phyloP scores from a whole-genome alignment of 345 rosid genomes.

The Trapa incisa region DNA sequence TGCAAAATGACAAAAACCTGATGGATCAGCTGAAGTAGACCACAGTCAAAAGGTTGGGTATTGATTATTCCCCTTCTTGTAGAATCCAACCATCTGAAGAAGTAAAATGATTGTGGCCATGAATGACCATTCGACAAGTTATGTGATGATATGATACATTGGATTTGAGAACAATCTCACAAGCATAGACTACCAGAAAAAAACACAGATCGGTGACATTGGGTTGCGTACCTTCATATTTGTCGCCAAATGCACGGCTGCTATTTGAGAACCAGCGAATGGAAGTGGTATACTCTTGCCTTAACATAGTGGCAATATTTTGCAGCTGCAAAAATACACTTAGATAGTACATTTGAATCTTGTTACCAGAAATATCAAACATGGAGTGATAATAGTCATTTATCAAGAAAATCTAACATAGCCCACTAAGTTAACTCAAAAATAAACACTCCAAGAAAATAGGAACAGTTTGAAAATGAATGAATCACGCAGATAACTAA shows the following conservation, averaged over 20 bases:
- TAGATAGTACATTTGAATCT: background rate
- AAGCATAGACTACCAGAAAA: background rate
- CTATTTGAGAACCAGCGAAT: constrained; percentile 49
- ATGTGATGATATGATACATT: too few relatives aligned
- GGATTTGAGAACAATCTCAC: background rate
- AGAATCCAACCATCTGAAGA: background rate
- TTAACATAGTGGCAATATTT: constrained; percentile 34
- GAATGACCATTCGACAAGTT: background rate
- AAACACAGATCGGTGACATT: constrained; percentile 2
- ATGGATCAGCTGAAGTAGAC: background rate
- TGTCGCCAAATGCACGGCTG: constrained; percentile 23
- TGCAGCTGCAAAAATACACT: constrained; percentile 33
- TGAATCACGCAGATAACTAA: background rate
- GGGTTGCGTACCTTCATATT: constrained; percentile 34
- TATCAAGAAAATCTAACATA: background rate
- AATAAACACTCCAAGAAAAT: background rate
- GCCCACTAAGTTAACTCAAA: background rate
- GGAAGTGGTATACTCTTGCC: constrained; percentile 36
- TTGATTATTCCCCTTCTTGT: background rate
- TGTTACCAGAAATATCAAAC: background rate
- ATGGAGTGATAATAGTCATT: background rate
- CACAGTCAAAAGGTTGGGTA: background rate
- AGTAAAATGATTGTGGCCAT: background rate
- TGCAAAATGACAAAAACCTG: constrained; percentile 17
- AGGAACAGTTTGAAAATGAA: background rate